Base-by-base conservation (phyloP, 164 flowering plant species). In the Vitis riparia region DNA sequence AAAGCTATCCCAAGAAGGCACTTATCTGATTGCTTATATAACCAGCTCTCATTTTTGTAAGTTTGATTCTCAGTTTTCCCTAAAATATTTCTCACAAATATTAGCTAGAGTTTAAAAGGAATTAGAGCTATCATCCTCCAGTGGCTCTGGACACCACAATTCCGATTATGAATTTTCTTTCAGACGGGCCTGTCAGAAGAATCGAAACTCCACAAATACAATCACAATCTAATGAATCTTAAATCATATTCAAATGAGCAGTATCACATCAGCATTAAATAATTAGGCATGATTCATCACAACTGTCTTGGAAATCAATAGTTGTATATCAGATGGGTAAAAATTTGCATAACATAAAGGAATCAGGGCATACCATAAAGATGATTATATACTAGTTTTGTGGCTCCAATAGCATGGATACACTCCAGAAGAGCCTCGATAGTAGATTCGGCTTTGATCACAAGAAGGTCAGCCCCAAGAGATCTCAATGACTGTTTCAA, bases 361-460 rank as follows among this genome's bases (percentile, higher is more conserved):
- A 62, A 63, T 27, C 10, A 60, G 32, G 64, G 27, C 76, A 32
- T 81, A 94, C 98, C 98, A 73, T 94, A 94, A 55, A 94, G 95
- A 77, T 87, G 92, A 77, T 92, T 94, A 65, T 79, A 94, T 7
- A 85, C 93, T 3, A 94, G 82, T 80, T 80, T 88, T n/a, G 92
- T 87, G 4, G 98, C 98, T 8, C 91, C 94, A 75, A 74, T 72
- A 17, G 89, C 88, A 9, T 68, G 57, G 59, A 89, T 68, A 71
- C 92, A 88, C 9, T 79, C 86, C 81, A 91, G 57, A 55, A 94
- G 90, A 62, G 95, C 87, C 68, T 77, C 53, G 53, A 91, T 75
- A 58, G 94, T 91, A 70, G 81, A 86, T 50, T 88, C 79, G 14
- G 97, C 82, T 78, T 82, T 91, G 60, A 88, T 82, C 52, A 88